These are phyloP conservation scores for Cyathus olla DNA, from an alignment of 1,284 basidiomycete genomes.

Conservation along the genomic window DNA sequence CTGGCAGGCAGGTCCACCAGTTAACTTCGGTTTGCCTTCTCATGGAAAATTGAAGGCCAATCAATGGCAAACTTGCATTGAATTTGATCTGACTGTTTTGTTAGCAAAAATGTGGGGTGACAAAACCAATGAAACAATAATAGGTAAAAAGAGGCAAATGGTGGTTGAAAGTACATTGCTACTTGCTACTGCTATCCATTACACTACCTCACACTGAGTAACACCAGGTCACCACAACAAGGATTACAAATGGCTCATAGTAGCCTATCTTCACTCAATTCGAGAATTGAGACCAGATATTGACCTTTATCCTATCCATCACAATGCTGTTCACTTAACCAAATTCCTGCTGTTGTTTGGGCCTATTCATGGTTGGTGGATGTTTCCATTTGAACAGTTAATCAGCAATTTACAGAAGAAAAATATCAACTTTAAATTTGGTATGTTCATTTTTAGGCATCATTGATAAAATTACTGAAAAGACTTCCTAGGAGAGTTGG, in stretches of 20 bases:
- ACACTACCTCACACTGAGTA: constrained; percentile 12
- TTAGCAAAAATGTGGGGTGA: constrained; percentile 18
- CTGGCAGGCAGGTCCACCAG: constrained; percentile 20
- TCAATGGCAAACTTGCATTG: constrained; percentile 33
- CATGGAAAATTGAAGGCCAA: constrained; percentile 27
- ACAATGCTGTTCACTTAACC: constrained; percentile 42
- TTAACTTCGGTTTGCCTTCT: too few relatives aligned
- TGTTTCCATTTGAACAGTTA: constrained; percentile 30
- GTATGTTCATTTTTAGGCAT: constrained; percentile 11
- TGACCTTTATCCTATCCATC: constrained; percentile 32
- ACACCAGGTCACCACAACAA: constrained; percentile 8
- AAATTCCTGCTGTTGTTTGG: constrained; percentile 26
- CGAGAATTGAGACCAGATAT: constrained; percentile 22
- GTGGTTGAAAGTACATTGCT: constrained; percentile 24
- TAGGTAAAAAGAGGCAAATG: constrained; percentile 4
- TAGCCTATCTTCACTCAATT: constrained; percentile 19
- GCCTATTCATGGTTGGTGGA: constrained; percentile 35
- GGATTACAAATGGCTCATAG: constrained; percentile 18
- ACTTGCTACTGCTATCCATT: constrained; percentile 25
- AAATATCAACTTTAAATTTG: constrained; percentile 24
- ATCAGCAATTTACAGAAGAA: constrained; percentile 30
- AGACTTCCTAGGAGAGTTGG: background rate
- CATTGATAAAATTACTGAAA: too few relatives aligned
- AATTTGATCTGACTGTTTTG: constrained; percentile 34
- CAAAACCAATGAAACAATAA: background rate